Evolutionary conservation across 2,329 filamentous ascomycete species (phyloP).

Genomic region (Arthrinium phaeospermum): DNA sequence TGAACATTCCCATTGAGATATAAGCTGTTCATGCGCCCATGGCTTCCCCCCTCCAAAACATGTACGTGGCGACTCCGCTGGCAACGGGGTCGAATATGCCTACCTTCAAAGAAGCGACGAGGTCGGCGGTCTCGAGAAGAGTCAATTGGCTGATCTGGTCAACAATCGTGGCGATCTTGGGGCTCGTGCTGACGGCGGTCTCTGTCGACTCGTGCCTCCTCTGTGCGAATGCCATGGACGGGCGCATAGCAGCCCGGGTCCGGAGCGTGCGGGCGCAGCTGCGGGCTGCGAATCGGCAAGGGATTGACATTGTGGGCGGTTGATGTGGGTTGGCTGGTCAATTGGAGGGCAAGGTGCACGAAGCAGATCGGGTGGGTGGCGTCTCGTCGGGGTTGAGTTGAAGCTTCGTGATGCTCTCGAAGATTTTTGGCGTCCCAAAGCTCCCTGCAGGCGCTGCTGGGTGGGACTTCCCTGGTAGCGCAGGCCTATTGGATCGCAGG

Average conservation of each 20-base stretch:
- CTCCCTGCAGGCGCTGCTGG: constrained; percentile 14
- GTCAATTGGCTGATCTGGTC: constrained; percentile 99
- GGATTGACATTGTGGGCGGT: constrained; percentile 60
- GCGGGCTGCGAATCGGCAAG: constrained; percentile 68
- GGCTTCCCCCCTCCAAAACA: background rate
- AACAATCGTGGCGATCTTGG: constrained; percentile 94
- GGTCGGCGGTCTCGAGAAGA: constrained; percentile 93
- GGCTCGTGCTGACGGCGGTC: constrained; percentile 69
- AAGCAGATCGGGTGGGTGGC: constrained; percentile 21
- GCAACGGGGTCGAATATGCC: background rate
- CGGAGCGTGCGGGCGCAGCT: constrained; percentile 69
- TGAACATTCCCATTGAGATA: background rate
- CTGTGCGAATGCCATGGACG: constrained; percentile 52
- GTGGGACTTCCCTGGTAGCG: background rate
- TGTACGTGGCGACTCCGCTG: background rate
- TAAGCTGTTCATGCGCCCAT: background rate
- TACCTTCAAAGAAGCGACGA: constrained; percentile 95
- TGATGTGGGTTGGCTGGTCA: constrained; percentile 30
- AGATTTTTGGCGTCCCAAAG: constrained; percentile 32
- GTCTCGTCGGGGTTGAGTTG: constrained; percentile 22
- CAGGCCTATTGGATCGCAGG: constrained; percentile 11
- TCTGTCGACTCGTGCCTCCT: constrained; percentile 91
- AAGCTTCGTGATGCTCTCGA: constrained; percentile 27
- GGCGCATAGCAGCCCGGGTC: constrained; percentile 51
- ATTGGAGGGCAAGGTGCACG: constrained; percentile 16